Evolutionary conservation across 768 basidiomycete species (phyloP).

Genomic region (Coprinopsis strossmayeri): DNA sequence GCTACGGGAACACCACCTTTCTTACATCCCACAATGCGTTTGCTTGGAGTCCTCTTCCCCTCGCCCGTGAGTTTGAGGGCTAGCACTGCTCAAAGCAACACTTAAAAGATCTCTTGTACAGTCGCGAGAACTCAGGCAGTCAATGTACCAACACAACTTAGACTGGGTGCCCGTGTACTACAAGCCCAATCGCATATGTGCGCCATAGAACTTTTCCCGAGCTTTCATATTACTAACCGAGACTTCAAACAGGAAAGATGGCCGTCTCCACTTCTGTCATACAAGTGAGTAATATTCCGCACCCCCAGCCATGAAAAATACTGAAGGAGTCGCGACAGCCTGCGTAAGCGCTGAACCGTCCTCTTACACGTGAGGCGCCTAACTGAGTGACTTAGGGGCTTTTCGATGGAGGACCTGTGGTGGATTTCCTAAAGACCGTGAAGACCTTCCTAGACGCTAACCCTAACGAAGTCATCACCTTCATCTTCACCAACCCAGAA

Average conservation of each 20-base stretch:
- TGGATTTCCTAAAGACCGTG: slow-evolving; percentile 42
- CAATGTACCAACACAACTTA: slow-evolving; percentile 41
- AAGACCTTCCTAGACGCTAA: slow-evolving; percentile 50
- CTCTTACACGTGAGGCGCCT: too few relatives aligned
- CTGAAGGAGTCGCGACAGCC: too few relatives aligned
- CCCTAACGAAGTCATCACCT: slow-evolving; percentile 57
- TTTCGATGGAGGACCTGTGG: slow-evolving; percentile 47
- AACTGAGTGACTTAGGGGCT: slow-evolving; percentile 22
- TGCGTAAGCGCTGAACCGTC: too few relatives aligned
- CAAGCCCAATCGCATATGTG: slow-evolving; percentile 53
- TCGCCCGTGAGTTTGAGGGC: slow-evolving; percentile 29
- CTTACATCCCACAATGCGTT: slow-evolving; percentile 54
- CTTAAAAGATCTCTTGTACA: neutral
- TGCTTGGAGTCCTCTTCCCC: slow-evolving; percentile 39
- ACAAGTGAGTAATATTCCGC: slow-evolving; percentile 47
- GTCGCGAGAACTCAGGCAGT: slow-evolving; percentile 43
- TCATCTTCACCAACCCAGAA: slow-evolving; percentile 63
- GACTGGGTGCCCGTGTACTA: slow-evolving; percentile 47
- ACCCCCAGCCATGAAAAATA: too few relatives aligned
- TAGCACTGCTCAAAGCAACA: neutral
- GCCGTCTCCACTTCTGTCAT: slow-evolving; percentile 60
- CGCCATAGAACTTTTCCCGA: too few relatives aligned
- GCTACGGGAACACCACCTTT: slow-evolving; percentile 46
- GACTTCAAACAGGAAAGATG: slow-evolving; percentile 22
- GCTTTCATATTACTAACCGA: too few relatives aligned